Conservation (phyloP, 164 flowering plant genomes). For the Brasenia schreberi region DNA sequence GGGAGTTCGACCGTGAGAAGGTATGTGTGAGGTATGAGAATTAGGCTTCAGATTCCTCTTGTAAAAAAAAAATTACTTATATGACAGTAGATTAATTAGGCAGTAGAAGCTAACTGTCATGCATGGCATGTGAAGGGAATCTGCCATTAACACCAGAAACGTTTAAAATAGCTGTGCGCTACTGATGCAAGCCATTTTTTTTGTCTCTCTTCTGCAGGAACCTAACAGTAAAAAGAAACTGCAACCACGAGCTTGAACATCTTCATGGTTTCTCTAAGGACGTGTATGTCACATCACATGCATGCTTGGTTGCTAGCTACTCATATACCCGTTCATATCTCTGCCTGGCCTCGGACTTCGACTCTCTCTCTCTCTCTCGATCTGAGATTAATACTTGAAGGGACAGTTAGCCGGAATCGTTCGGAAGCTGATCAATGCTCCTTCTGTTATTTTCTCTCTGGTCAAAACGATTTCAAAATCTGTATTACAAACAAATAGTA, state of each 20-base stretch:
- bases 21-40: no score
- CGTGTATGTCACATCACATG: not conserved
- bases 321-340: no score
- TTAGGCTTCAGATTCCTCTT: no score
- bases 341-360: no score
- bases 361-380: not conserved
- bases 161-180: not conserved
- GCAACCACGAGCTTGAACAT: not conserved
- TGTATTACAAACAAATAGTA: no score
- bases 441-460: no score
- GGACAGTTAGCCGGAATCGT: not conserved
- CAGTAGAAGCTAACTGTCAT: not conserved
- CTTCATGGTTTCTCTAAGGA: not conserved
- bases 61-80: no score
- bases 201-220: not conserved
- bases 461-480: no score
- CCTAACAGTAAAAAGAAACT: not conserved
- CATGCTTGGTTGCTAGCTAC: not conserved
- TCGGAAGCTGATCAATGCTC: not conserved
- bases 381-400: not conserved
- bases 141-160: not conserved
- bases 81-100: no score
- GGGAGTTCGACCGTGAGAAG: no score
- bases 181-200: not conserved
- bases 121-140: not conserved